phyloP scores from a whole-genome alignment of 805 yeast species.

The Candida rishiriensis region DNA sequence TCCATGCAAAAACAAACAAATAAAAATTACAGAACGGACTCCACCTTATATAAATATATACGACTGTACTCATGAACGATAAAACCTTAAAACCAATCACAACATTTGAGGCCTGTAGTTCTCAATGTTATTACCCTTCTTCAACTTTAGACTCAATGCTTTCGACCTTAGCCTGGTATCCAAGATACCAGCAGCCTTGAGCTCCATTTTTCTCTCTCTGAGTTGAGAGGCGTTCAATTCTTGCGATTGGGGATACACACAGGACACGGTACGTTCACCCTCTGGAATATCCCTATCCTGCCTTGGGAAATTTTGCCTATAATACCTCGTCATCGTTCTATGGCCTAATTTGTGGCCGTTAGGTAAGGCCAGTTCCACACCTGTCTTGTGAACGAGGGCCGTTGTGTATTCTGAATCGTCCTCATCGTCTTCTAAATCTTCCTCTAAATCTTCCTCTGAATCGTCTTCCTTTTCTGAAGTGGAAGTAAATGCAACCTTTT shows the following conservation, averaged over 20 bases:
- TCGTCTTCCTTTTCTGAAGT: constrained; percentile 24
- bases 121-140: constrained; percentile 67
- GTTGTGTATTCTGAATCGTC: constrained; percentile 30
- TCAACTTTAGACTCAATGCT: constrained; percentile 45
- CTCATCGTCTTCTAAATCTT: constrained; percentile 27
- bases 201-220: constrained; percentile 33
- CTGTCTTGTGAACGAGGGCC: constrained; percentile 31
- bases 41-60: neutral
- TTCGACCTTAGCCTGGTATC: constrained; percentile 23
- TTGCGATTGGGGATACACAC: constrained; percentile 14
- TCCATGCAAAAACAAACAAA: no score
- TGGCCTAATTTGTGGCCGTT: constrained; percentile 79
- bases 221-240: constrained; percentile 9
- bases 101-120: constrained; percentile 57
- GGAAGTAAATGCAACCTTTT: constrained; percentile 25
- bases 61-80: no score
- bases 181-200: constrained; percentile 35
- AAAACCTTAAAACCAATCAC: constrained; percentile 16
- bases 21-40: no score
- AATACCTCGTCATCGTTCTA: constrained; percentile 61
- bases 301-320: constrained; percentile 52
- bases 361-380: constrained; percentile 66
- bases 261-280: constrained; percentile 52
- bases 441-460: constrained; percentile 28
- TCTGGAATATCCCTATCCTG: constrained; percentile 45